These are phyloP conservation scores for Fusarium denticulatum DNA, from an alignment of 2,329 filamentous ascomycete species.

Conservation along the genomic window DNA sequence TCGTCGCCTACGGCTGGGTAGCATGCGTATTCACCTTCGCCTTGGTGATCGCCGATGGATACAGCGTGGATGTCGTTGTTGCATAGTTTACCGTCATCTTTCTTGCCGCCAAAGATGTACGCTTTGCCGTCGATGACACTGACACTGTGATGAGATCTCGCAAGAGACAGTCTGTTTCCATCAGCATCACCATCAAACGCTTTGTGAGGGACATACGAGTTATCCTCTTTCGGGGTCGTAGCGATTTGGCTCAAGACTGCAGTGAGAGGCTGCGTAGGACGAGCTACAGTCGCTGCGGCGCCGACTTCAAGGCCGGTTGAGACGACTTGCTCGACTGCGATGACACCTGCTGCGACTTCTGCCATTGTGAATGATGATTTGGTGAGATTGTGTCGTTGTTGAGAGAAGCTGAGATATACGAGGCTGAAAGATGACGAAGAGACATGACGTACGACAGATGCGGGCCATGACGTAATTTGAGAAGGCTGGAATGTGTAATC, in stretches of 20 bases:
- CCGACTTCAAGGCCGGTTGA: slow-evolving; percentile 34
- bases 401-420: neutral
- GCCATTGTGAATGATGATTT: slow-evolving; percentile 9
- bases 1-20: slow-evolving; percentile 30
- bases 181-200: neutral
- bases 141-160: slow-evolving; percentile 29
- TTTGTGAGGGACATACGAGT: slow-evolving; percentile 1
- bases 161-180: neutral
- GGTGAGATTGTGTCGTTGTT: neutral
- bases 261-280: slow-evolving; percentile 32
- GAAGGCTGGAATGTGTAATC: neutral
- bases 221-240: slow-evolving; percentile 10
- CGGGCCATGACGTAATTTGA: slow-evolving; percentile 16
- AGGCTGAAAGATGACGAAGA: neutral
- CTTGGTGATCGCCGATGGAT: neutral
- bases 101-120: slow-evolving; percentile 37
- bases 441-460: slow-evolving; percentile 17
- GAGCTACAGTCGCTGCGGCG: slow-evolving; percentile 24
- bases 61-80: slow-evolving; percentile 31
- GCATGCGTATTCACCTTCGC: slow-evolving; percentile 29
- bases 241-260: slow-evolving; percentile 36
- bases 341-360: slow-evolving; percentile 32
- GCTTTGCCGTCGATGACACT: slow-evolving; percentile 25
- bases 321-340: slow-evolving; percentile 33
- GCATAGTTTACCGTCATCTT: slow-evolving; percentile 13